phyloP scores from a whole-genome alignment of 306 rosid species.

The Rosa multiflora region DNA sequence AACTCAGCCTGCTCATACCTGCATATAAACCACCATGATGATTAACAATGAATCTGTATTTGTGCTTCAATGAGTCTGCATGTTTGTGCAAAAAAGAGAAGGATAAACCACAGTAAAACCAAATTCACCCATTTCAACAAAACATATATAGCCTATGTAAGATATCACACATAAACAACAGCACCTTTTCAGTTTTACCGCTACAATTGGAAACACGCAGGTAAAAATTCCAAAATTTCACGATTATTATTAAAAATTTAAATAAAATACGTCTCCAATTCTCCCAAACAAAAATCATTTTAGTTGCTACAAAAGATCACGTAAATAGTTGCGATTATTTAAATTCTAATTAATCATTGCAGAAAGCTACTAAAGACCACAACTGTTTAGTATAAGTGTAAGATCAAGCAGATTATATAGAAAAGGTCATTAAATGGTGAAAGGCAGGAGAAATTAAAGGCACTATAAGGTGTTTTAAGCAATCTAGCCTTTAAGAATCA shows the following conservation, averaged over 20 bases:
- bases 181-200: not conserved
- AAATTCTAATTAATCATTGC: not conserved
- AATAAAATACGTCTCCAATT: too few relatives aligned
- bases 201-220: not conserved
- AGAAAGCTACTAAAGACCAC: not conserved
- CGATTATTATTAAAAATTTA: too few relatives aligned
- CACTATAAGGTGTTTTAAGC: not conserved
- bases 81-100: not conserved
- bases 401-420: not conserved
- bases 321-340: not conserved
- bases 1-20: slow-evolving; percentile 96
- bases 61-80: not conserved
- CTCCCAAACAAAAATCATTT: not conserved
- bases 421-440: not conserved
- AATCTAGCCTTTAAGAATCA: not conserved
- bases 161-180: not conserved
- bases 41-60: not conserved
- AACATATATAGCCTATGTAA: not conserved
- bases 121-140: not conserved
- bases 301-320: not conserved
- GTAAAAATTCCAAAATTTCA: not conserved
- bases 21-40: not conserved
- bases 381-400: not conserved
- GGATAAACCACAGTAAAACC: not conserved
- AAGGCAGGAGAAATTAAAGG: not conserved